Evolutionary conservation across 2,329 filamentous ascomycete species (phyloP), one percentile per base, ranked within the genome.

Genomic region (Neopestalotiopsis clavispora): DNA sequence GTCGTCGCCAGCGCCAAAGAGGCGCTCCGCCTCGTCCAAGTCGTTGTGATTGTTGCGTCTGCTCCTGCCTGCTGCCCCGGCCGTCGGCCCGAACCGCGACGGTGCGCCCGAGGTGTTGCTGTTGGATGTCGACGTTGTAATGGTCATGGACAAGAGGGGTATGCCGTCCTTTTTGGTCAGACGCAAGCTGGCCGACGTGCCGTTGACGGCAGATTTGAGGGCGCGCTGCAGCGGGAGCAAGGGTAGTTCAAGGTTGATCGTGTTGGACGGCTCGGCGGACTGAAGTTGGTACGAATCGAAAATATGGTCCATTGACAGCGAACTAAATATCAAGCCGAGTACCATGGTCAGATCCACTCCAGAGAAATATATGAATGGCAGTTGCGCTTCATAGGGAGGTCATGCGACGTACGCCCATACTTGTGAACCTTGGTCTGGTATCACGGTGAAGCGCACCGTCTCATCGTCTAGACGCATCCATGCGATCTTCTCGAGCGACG

Each of bases 231-330:
- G 89, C 1, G 93, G 91, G 14, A 89, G 88, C n/a, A 98, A 90
- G 32, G 96, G 94, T 1, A 99, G 89, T 82, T 99, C 96, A 72
- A 99, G 91, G 81, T 99, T 98, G 82, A 99, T 98, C 66, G 94
- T 93, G 81, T 97, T 97, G 80, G 90, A 86, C 52, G 85, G 84
- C 62, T 94, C 92, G 65, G 93, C 93, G 64, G 95, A 97, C 79
- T 97, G 92, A 73, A 98, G 91, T 67, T 90, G 89, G 83, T 97
- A 97, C 73, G 86, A 85, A 78, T 94, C 88, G 80, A 99, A 98
- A 75, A 99, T 94, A 74, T 94, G 91, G 77, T 97, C 93, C 86
- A 93, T 88, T 30, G 84, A 82, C 32, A 91, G 82, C 60, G 86
- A 88, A 57, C 88, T 90, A 61, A 23, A 10, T 4, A 20, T 10